phyloP scores from a whole-genome alignment of 2,329 filamentous ascomycete species.

The Trichoderma atroviride region DNA sequence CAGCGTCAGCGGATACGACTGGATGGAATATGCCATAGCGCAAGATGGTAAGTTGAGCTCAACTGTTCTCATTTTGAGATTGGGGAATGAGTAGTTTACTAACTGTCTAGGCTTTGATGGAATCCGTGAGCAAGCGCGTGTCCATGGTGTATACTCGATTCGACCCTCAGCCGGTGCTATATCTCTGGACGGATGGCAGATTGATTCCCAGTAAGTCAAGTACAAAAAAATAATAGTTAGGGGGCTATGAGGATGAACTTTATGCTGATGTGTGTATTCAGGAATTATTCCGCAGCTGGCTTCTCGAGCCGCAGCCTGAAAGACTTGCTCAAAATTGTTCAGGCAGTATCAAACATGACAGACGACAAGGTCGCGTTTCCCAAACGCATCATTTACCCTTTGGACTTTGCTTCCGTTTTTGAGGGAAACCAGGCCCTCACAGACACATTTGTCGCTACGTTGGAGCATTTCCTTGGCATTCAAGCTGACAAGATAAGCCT shows the following conservation, averaged over 20 bases:
- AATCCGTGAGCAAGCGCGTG: constrained; percentile 30
- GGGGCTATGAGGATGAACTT: not conserved
- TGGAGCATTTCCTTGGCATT: constrained; percentile 33
- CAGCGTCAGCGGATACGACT: constrained; percentile 45
- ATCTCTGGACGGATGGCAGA: constrained; percentile 27
- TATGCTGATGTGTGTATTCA: not conserved
- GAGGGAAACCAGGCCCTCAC: constrained; percentile 27
- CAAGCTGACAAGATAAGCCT: constrained; percentile 31
- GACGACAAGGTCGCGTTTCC: constrained; percentile 17
- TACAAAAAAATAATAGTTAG: accelerated
- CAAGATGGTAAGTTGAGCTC: constrained; percentile 39
- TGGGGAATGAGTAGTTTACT: not conserved
- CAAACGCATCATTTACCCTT: constrained; percentile 34
- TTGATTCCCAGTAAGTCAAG: constrained; percentile 32
- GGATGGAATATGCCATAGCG: constrained; percentile 44
- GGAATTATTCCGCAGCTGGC: constrained; percentile 30
- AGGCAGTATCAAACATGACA: constrained; percentile 27
- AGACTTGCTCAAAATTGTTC: constrained; percentile 32
- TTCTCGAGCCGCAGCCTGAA: constrained; percentile 35
- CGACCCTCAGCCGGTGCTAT: constrained; percentile 29
- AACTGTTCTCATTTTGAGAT: not conserved
- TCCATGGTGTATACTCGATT: constrained; percentile 39
- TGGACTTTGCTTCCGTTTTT: constrained; percentile 31
- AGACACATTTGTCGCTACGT: constrained; percentile 32
- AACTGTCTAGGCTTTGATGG: constrained; percentile 30